Conservation (phyloP, 208 protist species). For the Entamoeba moshkovskii region DNA sequence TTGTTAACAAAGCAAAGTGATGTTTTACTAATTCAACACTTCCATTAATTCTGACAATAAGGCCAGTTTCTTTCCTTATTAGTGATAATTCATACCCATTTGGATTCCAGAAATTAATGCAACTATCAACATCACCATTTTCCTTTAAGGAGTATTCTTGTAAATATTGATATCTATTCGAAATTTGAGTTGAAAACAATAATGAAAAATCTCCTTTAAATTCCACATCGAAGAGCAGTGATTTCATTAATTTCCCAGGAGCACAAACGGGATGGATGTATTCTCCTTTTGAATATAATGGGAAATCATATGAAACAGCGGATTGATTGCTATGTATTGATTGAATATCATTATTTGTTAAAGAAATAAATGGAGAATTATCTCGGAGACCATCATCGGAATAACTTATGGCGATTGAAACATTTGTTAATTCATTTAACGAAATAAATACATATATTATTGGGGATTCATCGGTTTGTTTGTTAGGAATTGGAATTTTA, state of each 20-base stretch:
- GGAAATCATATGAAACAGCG: background rate
- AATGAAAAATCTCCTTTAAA: background rate
- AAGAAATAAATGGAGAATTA: background rate
- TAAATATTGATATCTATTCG: background rate
- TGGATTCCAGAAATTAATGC: background rate
- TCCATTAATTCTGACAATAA: background rate
- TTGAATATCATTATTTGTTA: background rate
- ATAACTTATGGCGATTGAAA: background rate
- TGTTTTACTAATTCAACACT: background rate
- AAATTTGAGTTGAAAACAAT: background rate
- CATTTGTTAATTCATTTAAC: background rate
- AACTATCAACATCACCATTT: background rate
- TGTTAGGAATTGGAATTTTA: background rate
- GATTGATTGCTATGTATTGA: background rate
- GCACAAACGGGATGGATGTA: background rate
- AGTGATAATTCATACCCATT: background rate
- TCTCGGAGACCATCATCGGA: background rate
- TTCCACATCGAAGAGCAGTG: background rate
- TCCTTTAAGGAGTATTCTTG: background rate
- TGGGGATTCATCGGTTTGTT: background rate
- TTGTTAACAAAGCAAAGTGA: background rate
- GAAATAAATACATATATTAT: background rate
- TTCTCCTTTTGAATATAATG: background rate
- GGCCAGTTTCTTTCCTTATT: background rate
- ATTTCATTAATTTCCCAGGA: background rate